phyloP scores from a whole-genome alignment of 2,329 filamentous ascomycete genomes.

The Purpureocillium takamizusanense region DNA sequence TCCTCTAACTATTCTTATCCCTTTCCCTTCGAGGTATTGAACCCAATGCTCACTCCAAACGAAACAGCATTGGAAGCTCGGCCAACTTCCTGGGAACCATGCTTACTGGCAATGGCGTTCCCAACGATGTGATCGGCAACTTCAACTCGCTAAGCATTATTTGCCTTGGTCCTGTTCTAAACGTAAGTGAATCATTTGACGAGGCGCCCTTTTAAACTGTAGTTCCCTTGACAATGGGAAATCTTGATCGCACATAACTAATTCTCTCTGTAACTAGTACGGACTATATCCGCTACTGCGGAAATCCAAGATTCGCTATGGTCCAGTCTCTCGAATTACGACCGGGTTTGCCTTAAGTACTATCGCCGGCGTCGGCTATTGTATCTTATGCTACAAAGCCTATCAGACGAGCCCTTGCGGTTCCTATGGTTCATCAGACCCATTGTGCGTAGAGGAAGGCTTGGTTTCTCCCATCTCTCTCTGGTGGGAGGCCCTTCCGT shows the following conservation, averaged over 20 bases:
- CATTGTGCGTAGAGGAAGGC: conserved; percentile 11
- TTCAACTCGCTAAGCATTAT: conserved; percentile 52
- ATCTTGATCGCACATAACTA: no score
- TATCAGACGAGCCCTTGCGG: conserved; percentile 45
- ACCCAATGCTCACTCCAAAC: neutral
- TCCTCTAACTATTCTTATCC: neutral
- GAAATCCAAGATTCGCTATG: conserved; percentile 42
- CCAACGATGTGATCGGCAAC: conserved; percentile 53
- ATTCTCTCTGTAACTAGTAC: conserved; percentile 5
- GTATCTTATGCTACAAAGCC: conserved; percentile 48
- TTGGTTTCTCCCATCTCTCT: conserved; percentile 14
- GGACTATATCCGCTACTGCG: conserved; percentile 48
- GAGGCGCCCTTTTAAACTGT: no score
- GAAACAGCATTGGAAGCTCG: conserved; percentile 20
- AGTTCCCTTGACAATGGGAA: no score
- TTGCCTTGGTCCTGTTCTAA: conserved; percentile 24
- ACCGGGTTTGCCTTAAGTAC: conserved; percentile 43
- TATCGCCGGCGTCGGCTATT: conserved; percentile 44
- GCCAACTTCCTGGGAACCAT: conserved; percentile 27
- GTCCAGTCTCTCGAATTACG: conserved; percentile 48
- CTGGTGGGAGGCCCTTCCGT: conserved; percentile 14
- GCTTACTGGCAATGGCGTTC: conserved; percentile 38
- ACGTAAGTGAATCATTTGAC: conserved; percentile 6
- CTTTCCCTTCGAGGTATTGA: no score
- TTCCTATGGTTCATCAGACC: conserved; percentile 14